Evolutionary conservation across 2,329 filamentous ascomycete genomes (phyloP).

Genomic region (Microcyclosporella mali): DNA sequence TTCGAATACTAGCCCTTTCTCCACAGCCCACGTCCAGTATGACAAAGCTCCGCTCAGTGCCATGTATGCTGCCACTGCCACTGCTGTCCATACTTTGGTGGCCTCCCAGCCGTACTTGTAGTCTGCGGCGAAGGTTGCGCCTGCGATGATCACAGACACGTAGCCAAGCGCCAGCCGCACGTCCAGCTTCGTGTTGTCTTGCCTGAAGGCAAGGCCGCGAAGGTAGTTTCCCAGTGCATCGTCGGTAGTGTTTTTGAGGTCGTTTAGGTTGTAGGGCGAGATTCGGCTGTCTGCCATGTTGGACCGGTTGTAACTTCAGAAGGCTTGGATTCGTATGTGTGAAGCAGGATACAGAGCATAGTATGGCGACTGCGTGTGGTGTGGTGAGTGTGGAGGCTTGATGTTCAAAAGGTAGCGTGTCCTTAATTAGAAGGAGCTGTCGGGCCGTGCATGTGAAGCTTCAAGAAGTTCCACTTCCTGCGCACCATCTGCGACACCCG

Average conservation of each 20-base stretch:
- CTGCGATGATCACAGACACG: slow-evolving; percentile 70
- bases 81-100: slow-evolving; percentile 74
- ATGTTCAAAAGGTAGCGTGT: too few relatives aligned
- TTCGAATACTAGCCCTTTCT: slow-evolving; percentile 75
- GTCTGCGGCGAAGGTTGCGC: slow-evolving; percentile 82
- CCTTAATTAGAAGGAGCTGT: too few relatives aligned
- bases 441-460: slow-evolving; percentile 6
- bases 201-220: slow-evolving; percentile 75
- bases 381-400: too few relatives aligned
- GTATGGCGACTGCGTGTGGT: too few relatives aligned
- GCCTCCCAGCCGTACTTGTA: slow-evolving; percentile 83
- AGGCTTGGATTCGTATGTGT: too few relatives aligned
- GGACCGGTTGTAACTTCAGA: neutral
- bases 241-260: slow-evolving; percentile 94
- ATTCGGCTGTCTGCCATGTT: slow-evolving; percentile 31
- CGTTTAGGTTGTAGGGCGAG: slow-evolving; percentile 46
- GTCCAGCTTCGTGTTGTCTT: slow-evolving; percentile 74
- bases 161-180: slow-evolving; percentile 80
- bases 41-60: slow-evolving; percentile 71
- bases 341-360: too few relatives aligned
- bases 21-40: slow-evolving; percentile 77
- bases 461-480: neutral
- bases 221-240: slow-evolving; percentile 93
- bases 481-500: neutral
- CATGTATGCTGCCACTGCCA: slow-evolving; percentile 73